Evolutionary conservation across 805 yeast species (phyloP), one percentile per base, ranked within the genome.

Genomic region (Saitoella complicata): DNA sequence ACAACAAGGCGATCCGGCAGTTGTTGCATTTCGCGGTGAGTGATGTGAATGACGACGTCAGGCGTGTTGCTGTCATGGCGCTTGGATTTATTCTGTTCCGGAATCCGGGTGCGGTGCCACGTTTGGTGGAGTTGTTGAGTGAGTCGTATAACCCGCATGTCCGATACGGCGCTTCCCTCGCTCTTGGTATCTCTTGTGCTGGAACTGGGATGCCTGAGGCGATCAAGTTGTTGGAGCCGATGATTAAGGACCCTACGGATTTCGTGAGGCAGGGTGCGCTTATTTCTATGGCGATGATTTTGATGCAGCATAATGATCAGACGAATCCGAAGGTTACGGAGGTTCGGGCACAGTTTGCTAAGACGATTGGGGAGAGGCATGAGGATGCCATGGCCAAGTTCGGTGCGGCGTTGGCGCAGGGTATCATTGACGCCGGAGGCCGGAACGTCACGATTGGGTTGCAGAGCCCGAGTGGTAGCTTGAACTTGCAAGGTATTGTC

Each of bases 361-460:
- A 73, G 46, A 79, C 83, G n/a, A 73, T 88, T 46, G 67, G 78
- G 30, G 82, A 80, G 56, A 91, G 88, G 63, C 93, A 84, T 55
- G 96, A 88, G 63, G 98, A 88, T 64, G 94, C 95, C 3, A 73
- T 91, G 63, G 95, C 97, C 37, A 87, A 86, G 66, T 91, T 88
- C 64, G 98, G 98, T 59, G 96, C 97, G 32, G 84, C 96, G 11
- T 67, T 91, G 42, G 88, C 95, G 9, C 96, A 88, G 67, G 98
- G 98, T 62, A 88, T 91, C 51, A 78, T 91, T 60, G 96, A 91
- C 66, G 98, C 97, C 7, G 96, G 98, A 64, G 98, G 98, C 8
- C 77, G 97, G 59, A 91, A 91, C 56, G 94, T 82, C n/a, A 86
- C 97, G 0, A 86, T 91, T 51, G 81, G 81, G 53, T 69, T 88